phyloP scores from a whole-genome alignment of 2,329 filamentous ascomycete species.

The Fusarium stilboides region DNA sequence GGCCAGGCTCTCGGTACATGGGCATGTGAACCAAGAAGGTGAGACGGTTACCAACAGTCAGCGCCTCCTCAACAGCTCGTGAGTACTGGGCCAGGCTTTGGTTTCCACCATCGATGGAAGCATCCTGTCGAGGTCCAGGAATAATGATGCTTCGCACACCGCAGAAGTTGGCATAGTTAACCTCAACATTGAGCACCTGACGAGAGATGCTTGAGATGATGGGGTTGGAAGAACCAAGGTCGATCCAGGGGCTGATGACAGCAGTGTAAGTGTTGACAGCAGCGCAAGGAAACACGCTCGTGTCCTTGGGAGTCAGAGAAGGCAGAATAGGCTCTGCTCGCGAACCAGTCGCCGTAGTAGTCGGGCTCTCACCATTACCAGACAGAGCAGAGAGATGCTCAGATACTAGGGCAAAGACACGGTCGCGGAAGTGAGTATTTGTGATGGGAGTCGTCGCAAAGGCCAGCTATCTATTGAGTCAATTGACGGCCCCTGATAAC shows the following conservation, averaged over 20 bases:
- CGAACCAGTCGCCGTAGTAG: conserved; percentile 61
- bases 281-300: conserved; percentile 77
- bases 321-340: conserved; percentile 72
- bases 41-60: conserved; percentile 81
- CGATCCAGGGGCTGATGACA: conserved; percentile 92
- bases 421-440: conserved; percentile 78
- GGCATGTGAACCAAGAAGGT: conserved; percentile 86
- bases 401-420: conserved; percentile 75
- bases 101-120: conserved; percentile 65
- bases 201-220: conserved; percentile 88
- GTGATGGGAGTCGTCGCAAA: conserved; percentile 86
- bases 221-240: conserved; percentile 86
- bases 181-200: conserved; percentile 90
- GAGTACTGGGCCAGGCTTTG: conserved; percentile 81
- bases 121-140: conserved; percentile 79
- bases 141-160: conserved; percentile 88
- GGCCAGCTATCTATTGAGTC: conserved; percentile 72
- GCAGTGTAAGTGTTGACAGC: conserved; percentile 82
- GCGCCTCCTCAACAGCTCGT: conserved; percentile 84
- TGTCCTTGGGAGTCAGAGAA: conserved; percentile 85
- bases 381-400: conserved; percentile 67
- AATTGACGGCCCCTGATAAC: conserved; percentile 27
- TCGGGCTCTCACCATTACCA: conserved; percentile 56
- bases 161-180: conserved; percentile 96
- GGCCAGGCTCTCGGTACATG: conserved; percentile 82